Conservation (phyloP, 805 yeast species). For the Alloascoidea hylecoeti region DNA sequence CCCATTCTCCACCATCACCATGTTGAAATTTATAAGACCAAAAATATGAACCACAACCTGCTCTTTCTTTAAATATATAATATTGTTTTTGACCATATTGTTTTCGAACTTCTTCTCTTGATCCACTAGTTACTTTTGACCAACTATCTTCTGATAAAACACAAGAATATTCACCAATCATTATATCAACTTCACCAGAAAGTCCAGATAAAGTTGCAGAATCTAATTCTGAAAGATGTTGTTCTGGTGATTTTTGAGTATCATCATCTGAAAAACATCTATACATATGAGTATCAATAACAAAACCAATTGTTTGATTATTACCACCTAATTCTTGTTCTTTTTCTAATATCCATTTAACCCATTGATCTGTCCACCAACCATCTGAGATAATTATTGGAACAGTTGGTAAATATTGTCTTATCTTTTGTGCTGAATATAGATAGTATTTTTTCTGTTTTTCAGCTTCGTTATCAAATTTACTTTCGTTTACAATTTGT, state of each 20-base stretch:
- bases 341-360: slow-evolving; percentile 38
- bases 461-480: slow-evolving; percentile 37
- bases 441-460: slow-evolving; percentile 48
- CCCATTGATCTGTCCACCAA: slow-evolving; percentile 75
- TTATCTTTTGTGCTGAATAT: slow-evolving; percentile 46
- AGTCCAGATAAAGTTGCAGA: slow-evolving; percentile 31
- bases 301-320: slow-evolving; percentile 39
- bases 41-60: slow-evolving; percentile 64
- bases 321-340: slow-evolving; percentile 21
- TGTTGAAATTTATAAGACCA: slow-evolving; percentile 84
- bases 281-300: slow-evolving; percentile 77
- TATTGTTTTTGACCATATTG: slow-evolving; percentile 49
- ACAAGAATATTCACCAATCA: slow-evolving; percentile 87
- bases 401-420: slow-evolving; percentile 35
- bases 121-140: slow-evolving; percentile 31
- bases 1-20: slow-evolving; percentile 98
- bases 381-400: slow-evolving; percentile 86
- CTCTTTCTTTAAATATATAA: slow-evolving; percentile 31
- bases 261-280: slow-evolving; percentile 75
- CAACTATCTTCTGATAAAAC: slow-evolving; percentile 70
- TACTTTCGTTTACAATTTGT: slow-evolving; percentile 80
- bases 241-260: slow-evolving; percentile 45
- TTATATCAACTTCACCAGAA: slow-evolving; percentile 41
- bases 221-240: slow-evolving; percentile 47
- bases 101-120: slow-evolving; percentile 39